Evolutionary conservation across 805 yeast genomes (phyloP), one percentile per base, ranked within the genome.

Genomic region (Ascoidea rubescens): DNA sequence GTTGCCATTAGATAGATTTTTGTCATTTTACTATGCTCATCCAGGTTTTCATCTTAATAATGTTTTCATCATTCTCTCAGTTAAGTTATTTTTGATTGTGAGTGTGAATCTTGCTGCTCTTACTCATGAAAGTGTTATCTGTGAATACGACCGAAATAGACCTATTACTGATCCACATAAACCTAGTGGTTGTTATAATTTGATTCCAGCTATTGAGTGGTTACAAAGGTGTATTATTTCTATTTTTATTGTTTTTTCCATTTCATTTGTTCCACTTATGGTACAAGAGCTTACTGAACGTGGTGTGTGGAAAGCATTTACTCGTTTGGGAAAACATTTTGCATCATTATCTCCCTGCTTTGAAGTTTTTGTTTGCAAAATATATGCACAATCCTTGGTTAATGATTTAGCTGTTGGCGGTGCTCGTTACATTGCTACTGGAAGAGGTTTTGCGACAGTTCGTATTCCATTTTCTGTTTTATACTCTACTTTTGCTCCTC

Each of bases 31-130:
- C 65, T 86, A 83, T 63, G 95, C 91, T 1, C 95, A 86, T 60
- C 89, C 93, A 1, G 95, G 95, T 21, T 86, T 86, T 69, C 95
- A 86, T 62, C 69, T 85, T 63, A 86, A 86, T 64, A 85, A 86
- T 63, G 79, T 83, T 52, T 81, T 84, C 59, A 84, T 86, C 62
- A 75, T 82, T 56, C 67, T 83, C 32, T 84, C 93, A 0, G 72
- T 85, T 51, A 75, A 82, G 61, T 67, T 84, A 68, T 79, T 82
- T 51, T 67, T 80, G 61, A 64, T 80, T 21, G 78, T 79, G 16
- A 64, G 78, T 31, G 67, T 80, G 45, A 83, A 84, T 66, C 67
- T 84, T 61, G 80, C 84, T 16, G 74, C 86, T 0, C 66, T 86
- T 54, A 76, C 83, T 8, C 75, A 77, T 52, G 83, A 78, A 55